A percentile compares a stretch with the other conserved stretches of the same genome.
These are phyloP conservation scores for Saccharomyces kudriavzevii DNA, from an alignment of 805 yeast genomes.

Conservation along the genomic window DNA sequence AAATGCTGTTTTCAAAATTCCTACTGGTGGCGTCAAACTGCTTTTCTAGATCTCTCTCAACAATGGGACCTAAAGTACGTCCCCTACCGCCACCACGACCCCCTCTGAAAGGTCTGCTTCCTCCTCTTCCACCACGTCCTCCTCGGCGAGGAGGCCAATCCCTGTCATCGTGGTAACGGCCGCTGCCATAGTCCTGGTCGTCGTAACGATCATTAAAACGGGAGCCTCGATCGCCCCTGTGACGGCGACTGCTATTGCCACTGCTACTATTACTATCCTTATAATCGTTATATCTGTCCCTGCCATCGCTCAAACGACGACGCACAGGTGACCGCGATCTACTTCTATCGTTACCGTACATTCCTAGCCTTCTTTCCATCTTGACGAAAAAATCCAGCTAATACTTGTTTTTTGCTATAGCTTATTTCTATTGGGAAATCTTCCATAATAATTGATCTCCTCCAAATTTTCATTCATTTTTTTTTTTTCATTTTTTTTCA, in stretches of 20 bases:
- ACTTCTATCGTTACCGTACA: constrained; percentile 2
- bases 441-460: neutral
- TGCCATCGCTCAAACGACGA: constrained; percentile 6
- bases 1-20: constrained; percentile 58
- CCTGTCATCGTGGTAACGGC: constrained; percentile 29
- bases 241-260: constrained; percentile 12
- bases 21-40: constrained; percentile 37
- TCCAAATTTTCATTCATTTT: neutral
- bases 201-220: constrained; percentile 14
- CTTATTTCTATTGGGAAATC: neutral
- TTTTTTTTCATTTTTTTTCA: neutral
- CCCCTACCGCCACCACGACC: constrained; percentile 22
- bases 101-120: constrained; percentile 3
- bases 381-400: neutral
- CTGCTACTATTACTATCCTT: constrained; percentile 12
- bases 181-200: constrained; percentile 29
- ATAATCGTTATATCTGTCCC: constrained; percentile 3
- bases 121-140: constrained; percentile 6
- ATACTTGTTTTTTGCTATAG: neutral
- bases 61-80: constrained; percentile 12
- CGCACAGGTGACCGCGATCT: constrained; percentile 21
- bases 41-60: constrained; percentile 13
- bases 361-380: neutral
- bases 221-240: constrained; percentile 37
- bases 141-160: constrained; percentile 19